Base-by-base conservation (phyloP, 1,284 basidiomycete genomes). In the Blastosporella zonata region DNA sequence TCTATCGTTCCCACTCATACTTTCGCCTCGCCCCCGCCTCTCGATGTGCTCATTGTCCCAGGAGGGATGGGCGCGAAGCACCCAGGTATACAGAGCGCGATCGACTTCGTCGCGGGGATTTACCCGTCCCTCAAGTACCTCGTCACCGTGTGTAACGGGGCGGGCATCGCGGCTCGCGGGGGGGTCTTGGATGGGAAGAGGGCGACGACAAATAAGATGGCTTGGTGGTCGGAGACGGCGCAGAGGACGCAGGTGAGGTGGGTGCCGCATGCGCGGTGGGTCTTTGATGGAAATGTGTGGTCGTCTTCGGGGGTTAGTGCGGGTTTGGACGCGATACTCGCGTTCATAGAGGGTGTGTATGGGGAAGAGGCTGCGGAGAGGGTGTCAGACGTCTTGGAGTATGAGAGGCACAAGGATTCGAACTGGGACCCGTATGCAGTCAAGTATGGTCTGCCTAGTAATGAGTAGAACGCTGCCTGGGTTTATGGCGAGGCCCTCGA, bases 81-180 rank as follows among this genome's bases (percentile, higher is more conserved):
- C 5, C 53, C 61, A 5, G 12, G 56, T 5, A 34, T 61, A 22
- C 58, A 62, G 21, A 46, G 55, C 21, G 51, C 62, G 13, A 60
- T 71, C 41, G 59, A 63, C 13, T 77, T 71, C 54, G 62, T 76
- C 17, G 59, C 52, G 36, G 53, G 56, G 15, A 61, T 66, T 15
- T 70, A 69, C 42, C 68, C 70, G 5, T 59, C 61, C 3, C 60
- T 74, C 5, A 62, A 64, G 46, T 74, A 75, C 54, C 52, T 77
- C 18, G 55, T 78, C 49, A 72, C 73, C 7, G 68, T 75, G 3
- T 78, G 75, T 55, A 74, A 70, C 6, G 75, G 75, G 7, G 67
- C 72, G 12, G 56, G 60, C 25, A 42, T 75, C 27, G 65, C 67
- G 5, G 74, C 73, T 0, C 63, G 62, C 2, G 64, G 72, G 1